Percentiles rank a stretch among this genome's conserved stretches.
phyloP scores from a whole-genome alignment of 768 basidiomycete species.

The Phallus indusiatus region DNA sequence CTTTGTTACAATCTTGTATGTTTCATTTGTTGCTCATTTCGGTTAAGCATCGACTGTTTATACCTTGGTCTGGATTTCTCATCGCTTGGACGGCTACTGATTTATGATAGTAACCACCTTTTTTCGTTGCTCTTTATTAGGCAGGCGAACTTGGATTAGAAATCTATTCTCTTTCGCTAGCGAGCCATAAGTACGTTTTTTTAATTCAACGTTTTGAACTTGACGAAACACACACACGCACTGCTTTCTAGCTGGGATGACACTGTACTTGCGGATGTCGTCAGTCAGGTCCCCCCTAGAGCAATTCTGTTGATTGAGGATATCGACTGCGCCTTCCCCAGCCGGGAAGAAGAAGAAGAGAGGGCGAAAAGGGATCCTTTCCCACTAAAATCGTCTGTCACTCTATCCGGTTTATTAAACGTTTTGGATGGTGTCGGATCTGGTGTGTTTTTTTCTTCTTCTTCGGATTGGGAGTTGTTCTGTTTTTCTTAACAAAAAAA shows the following conservation, averaged over 20 bases:
- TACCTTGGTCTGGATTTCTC: conserved; percentile 28
- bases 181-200: conserved; percentile 34
- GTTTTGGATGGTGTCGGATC: conserved; percentile 47
- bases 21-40: neutral
- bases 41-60: conserved; percentile 29
- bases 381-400: conserved; percentile 27
- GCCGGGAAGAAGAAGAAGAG: conserved; percentile 38
- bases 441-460: neutral
- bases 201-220: neutral
- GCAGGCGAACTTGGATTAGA: conserved; percentile 17
- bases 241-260: conserved; percentile 40
- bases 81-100: neutral
- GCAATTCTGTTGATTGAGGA: conserved; percentile 53
- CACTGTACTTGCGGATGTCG: conserved; percentile 34
- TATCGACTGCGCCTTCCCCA: conserved; percentile 50
- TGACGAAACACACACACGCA: neutral
- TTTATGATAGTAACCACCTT: neutral
- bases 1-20: conserved; percentile 17
- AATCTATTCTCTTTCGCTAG: conserved; percentile 35
- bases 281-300: conserved; percentile 37
- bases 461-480: neutral
- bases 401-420: conserved; percentile 47
- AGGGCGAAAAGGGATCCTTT: conserved; percentile 5
- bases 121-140: neutral
- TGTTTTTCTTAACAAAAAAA: neutral